These are phyloP conservation scores for Caloboletus firmus DNA, from an alignment of 1,284 basidiomycete species.

Conservation along the genomic window DNA sequence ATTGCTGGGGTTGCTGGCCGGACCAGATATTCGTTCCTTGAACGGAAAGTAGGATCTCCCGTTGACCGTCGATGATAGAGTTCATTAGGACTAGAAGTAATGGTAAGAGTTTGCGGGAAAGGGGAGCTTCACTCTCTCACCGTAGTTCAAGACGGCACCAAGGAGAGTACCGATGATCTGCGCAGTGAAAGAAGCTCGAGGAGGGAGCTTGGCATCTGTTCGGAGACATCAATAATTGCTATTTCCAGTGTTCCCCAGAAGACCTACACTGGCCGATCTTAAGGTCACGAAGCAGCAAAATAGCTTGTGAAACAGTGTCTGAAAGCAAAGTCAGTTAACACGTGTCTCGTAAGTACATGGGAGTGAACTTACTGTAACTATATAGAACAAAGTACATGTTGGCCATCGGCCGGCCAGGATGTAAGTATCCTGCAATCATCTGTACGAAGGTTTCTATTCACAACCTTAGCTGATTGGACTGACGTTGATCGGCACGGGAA, in stretches of 20 bases:
- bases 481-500: not conserved
- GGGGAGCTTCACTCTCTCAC: conserved; percentile 29
- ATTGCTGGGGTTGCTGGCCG: conserved; percentile 55
- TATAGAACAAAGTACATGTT: conserved; percentile 62
- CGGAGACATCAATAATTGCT: not conserved
- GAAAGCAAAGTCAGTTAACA: not conserved
- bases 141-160: conserved; percentile 53
- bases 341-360: not conserved
- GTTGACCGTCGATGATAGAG: conserved; percentile 54
- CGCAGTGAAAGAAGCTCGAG: conserved; percentile 60
- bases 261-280: conserved; percentile 58
- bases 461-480: not conserved
- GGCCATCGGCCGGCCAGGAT: conserved; percentile 57
- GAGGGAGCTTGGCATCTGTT: conserved; percentile 64
- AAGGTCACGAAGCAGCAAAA: conserved; percentile 50
- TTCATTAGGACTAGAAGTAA: conserved; percentile 48
- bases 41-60: conserved; percentile 46
- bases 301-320: conserved; percentile 47
- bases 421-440: conserved; percentile 61
- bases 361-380: conserved; percentile 41
- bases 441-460: conserved; percentile 42
- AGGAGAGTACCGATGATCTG: conserved; percentile 54
- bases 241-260: conserved; percentile 2
- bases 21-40: conserved; percentile 64
- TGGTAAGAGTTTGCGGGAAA: not conserved